Evolutionary conservation across 2,329 filamentous ascomycete species (phyloP).

Genomic region (Lasiodiplodia sp.): DNA sequence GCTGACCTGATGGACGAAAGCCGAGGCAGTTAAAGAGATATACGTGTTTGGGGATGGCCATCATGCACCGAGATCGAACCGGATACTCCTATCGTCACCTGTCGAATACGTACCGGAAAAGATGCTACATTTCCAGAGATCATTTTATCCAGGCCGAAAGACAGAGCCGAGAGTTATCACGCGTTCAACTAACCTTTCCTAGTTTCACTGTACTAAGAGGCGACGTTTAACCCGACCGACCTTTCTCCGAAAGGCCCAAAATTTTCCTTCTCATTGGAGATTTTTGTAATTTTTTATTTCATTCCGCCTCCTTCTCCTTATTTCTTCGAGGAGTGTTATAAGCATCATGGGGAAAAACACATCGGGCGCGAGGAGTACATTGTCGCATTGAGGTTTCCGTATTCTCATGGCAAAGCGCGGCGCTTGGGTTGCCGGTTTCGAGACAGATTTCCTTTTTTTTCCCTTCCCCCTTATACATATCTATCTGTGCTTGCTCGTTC

Average conservation of each 20-base stretch:
- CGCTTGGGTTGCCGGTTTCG: slow-evolving; percentile 17
- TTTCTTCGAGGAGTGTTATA: neutral
- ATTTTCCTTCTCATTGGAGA: neutral
- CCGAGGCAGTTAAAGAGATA: neutral
- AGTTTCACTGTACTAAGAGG: neutral
- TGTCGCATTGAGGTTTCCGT: neutral
- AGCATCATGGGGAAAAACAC: slow-evolving; percentile 7
- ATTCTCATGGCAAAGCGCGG: slow-evolving; percentile 21
- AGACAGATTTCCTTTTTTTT: slow-evolving; percentile 10
- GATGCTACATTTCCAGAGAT: neutral
- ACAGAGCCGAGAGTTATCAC: neutral
- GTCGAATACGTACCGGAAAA: neutral
- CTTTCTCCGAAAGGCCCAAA: neutral
- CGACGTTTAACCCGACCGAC: neutral
- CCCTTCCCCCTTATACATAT: neutral
- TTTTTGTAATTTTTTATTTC: neutral
- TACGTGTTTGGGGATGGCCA: too few species aligned
- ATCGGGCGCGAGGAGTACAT: slow-evolving; percentile 9
- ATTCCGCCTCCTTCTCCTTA: neutral
- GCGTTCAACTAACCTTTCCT: neutral
- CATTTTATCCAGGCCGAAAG: neutral
- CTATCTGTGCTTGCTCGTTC: neutral
- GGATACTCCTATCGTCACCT: neutral
- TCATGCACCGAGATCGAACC: neutral
- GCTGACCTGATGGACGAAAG: neutral